Base-by-base conservation (phyloP, 1,284 basidiomycete species). In the Microbotryum silenes-acaulis region DNA sequence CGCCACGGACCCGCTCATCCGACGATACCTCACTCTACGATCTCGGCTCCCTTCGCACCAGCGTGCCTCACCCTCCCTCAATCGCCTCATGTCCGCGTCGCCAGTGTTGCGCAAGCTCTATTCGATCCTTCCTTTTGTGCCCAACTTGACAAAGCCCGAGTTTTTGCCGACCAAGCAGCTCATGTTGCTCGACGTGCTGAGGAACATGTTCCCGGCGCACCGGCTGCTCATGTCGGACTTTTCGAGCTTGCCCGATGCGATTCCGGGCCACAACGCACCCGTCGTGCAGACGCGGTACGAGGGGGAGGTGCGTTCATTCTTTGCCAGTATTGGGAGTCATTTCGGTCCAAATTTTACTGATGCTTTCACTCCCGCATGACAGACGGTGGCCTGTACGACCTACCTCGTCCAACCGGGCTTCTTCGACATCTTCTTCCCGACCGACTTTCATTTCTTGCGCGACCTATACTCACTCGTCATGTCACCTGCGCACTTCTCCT, bases 361-460 rank as follows among this genome's bases (percentile, higher is more conserved):
- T 51, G 21, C 27, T 18, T 37, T 14, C 37, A 12, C 5, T 14
- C 48, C 27, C 4, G 1, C 47, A 7, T 56, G 18, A 12, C 65
- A 73, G 66, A 72, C 72, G 1, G 85, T 97, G 6, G 88, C 96
- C 3, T 92, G 90, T 70, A 81, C 86, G 62, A 97, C 90, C 20
- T 83, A 97, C 64, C 83, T 94, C 69, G 96, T 98, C 61, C 85
- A 87, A 68, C 96, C 90, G 73, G 96, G 96, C 14, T 94, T 85
- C 78, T 99, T 99, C 75, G 96, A 99, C 77, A 98, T 98, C 67
- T 92, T 99, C 80, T 99, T 98, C 79, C 96, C 96, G 2, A 98
- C 94, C 8, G 79, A 93, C 73, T 99, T 98, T 70, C 82, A 84
- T 56, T 81, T 82, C 23, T 80, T 98, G 29, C 80, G 87, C 54